These are phyloP conservation scores for Onygenales sp. DNA, from an alignment of 2,329 filamentous ascomycete species.

Conservation along the genomic window DNA sequence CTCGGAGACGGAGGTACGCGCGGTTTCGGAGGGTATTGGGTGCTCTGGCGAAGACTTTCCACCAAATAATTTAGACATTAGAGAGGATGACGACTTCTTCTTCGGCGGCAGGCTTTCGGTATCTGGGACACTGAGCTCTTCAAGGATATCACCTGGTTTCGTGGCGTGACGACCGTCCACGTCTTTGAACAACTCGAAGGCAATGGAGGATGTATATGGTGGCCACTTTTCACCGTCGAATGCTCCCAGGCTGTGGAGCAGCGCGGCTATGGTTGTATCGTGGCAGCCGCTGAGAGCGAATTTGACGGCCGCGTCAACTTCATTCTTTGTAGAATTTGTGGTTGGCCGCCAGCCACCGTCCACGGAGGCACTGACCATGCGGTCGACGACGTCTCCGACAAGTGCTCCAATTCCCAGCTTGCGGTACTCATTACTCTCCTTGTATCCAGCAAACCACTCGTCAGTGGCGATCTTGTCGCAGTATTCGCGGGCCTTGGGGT, in stretches of 20 bases:
- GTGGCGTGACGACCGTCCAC: slow-evolving; percentile 16
- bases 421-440: slow-evolving; percentile 79
- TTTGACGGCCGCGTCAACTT: slow-evolving; percentile 49
- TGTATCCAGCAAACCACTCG: slow-evolving; percentile 87
- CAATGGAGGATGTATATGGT: slow-evolving; percentile 85
- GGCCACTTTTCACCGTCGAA: slow-evolving; percentile 72
- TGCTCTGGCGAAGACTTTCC: slow-evolving; percentile 7
- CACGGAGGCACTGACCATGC: slow-evolving; percentile 59
- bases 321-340: slow-evolving; percentile 38
- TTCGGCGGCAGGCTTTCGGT: slow-evolving; percentile 11
- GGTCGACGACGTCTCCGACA: slow-evolving; percentile 69
- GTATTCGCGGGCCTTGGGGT: slow-evolving; percentile 57
- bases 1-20: slow-evolving; percentile 23
- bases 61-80: slow-evolving; percentile 24
- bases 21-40: slow-evolving; percentile 18
- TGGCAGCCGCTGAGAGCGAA: slow-evolving; percentile 81
- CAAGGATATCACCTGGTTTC: slow-evolving; percentile 13
- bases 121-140: slow-evolving; percentile 16
- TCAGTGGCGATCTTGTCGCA: slow-evolving; percentile 69
- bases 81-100: slow-evolving; percentile 15
- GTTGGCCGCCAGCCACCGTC: slow-evolving; percentile 48
- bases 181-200: slow-evolving; percentile 76
- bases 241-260: slow-evolving; percentile 68
- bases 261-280: slow-evolving; percentile 80
- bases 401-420: slow-evolving; percentile 76